These are phyloP conservation scores for Bombardia bombarda DNA, from an alignment of 495 filamentous ascomycete genomes.

Conservation along the genomic window DNA sequence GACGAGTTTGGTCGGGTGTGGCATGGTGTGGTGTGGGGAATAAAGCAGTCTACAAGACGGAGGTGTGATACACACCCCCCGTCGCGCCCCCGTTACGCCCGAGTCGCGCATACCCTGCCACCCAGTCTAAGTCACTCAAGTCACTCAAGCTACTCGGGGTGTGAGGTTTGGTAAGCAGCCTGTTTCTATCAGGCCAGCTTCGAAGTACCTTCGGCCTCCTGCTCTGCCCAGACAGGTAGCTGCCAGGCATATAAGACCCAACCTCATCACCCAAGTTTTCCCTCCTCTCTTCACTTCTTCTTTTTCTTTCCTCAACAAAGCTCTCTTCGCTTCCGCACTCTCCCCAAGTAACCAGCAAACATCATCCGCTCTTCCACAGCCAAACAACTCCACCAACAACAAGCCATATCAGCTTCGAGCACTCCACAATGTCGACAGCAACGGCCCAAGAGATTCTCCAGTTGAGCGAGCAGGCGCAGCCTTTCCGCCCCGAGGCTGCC, in stretches of 20 bases:
- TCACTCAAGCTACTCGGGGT: no score
- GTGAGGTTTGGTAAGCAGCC: not conserved
- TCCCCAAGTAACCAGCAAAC: not conserved
- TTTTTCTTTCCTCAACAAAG: not conserved
- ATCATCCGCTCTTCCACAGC: not conserved
- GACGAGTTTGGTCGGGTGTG: not conserved
- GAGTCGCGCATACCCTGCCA: not conserved
- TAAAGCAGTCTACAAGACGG: not conserved
- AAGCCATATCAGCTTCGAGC: not conserved
- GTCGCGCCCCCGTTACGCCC: not conserved
- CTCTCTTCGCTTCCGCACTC: not conserved
- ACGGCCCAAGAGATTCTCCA: slow-evolving; percentile 9
- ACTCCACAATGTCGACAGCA: slow-evolving; percentile 1
- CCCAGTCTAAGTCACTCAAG: no score
- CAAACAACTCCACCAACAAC: not conserved
- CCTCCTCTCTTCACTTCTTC: not conserved
- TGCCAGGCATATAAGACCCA: not conserved
- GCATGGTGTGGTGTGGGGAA: not conserved
- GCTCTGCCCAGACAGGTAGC: not conserved
- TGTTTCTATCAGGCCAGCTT: not conserved
- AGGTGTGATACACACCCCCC: not conserved
- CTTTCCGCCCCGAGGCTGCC: slow-evolving; percentile 5
- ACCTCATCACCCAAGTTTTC: not conserved
- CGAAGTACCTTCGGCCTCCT: no score
- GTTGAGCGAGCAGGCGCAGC: slow-evolving; percentile 15